A percentile compares a stretch with the other conserved stretches of the same genome.
Conservation (phyloP, 2,329 filamentous ascomycete species). For the Alternaria sp. region DNA sequence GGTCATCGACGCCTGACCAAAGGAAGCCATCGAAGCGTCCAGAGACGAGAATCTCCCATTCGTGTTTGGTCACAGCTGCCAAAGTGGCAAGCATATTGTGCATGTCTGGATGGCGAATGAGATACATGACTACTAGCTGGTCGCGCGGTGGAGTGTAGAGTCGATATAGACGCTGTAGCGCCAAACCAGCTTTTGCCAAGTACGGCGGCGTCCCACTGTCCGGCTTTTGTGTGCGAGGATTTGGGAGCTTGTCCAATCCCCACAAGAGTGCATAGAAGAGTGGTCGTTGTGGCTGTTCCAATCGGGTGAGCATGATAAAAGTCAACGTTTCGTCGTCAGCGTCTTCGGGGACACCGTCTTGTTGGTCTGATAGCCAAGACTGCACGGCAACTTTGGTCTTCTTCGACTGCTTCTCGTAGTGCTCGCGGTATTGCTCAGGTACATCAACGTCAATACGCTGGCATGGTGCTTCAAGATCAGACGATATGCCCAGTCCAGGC, state of each 20-base stretch:
- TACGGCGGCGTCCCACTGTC: conserved; percentile 69
- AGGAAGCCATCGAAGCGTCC: conserved; percentile 95
- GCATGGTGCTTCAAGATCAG: conserved; percentile 63
- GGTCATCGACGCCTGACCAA: conserved; percentile 83
- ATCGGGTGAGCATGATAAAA: conserved; percentile 90
- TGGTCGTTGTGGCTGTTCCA: conserved; percentile 76
- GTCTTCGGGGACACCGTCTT: conserved; percentile 80
- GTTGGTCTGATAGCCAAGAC: conserved; percentile 83
- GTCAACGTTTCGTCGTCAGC: conserved; percentile 93
- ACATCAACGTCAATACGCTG: conserved; percentile 92
- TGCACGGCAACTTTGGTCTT: conserved; percentile 93
- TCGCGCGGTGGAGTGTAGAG: conserved; percentile 76
- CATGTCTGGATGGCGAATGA: conserved; percentile 80
- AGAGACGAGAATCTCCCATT: conserved; percentile 95
- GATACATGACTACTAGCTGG: conserved; percentile 82
- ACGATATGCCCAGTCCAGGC: conserved; percentile 63
- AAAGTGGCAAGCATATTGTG: conserved; percentile 89
- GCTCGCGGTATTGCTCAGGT: conserved; percentile 88
- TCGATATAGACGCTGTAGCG: conserved; percentile 85
- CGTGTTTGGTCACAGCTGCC: conserved; percentile 84
- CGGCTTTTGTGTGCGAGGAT: conserved; percentile 72
- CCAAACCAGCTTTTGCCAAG: conserved; percentile 74
- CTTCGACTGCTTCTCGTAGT: conserved; percentile 89
- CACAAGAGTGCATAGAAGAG: conserved; percentile 82
- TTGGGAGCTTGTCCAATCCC: conserved; percentile 59